phyloP scores from a whole-genome alignment of 73 alveolate genomes.

The Symbiodinium natans region DNA sequence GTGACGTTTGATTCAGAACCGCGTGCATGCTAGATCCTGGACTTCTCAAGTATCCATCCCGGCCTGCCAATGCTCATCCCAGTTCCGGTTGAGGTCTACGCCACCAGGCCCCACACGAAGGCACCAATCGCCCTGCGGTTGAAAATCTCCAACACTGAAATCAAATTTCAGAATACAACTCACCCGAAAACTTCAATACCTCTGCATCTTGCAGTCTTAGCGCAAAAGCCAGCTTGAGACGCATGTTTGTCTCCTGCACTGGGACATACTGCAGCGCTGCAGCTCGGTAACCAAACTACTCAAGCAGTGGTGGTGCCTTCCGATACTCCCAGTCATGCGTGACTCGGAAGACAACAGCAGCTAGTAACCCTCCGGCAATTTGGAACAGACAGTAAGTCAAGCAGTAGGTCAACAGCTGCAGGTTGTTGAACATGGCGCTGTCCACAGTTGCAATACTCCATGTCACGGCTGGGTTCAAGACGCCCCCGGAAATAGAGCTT shows the following conservation, averaged over 20 bases:
- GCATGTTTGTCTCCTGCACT: no score
- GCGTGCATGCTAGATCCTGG: no score
- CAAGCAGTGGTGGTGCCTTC: background rate
- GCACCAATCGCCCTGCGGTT: conserved; percentile 86
- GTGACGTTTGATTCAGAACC: no score
- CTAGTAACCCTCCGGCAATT: conserved; percentile 62
- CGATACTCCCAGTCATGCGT: background rate
- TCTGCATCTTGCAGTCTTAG: no score
- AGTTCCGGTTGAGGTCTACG: conserved; percentile 92
- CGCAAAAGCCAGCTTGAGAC: no score
- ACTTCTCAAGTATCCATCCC: no score
- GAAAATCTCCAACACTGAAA: no score
- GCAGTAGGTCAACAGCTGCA: conserved; percentile 24
- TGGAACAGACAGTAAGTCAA: conserved; percentile 57
- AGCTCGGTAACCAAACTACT: background rate
- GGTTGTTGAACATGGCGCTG: background rate
- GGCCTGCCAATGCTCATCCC: conserved; percentile 94
- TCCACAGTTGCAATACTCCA: conserved; percentile 68
- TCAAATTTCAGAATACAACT: no score
- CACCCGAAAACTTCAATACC: no score
- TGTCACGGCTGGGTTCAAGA: conserved; percentile 82
- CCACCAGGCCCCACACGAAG: conserved; percentile 56
- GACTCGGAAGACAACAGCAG: conserved; percentile 18
- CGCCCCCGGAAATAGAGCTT: conserved; percentile 28
- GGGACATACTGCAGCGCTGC: no score